Conservation (phyloP, 148 eudicot species). For the Rhododendron henanense region DNA sequence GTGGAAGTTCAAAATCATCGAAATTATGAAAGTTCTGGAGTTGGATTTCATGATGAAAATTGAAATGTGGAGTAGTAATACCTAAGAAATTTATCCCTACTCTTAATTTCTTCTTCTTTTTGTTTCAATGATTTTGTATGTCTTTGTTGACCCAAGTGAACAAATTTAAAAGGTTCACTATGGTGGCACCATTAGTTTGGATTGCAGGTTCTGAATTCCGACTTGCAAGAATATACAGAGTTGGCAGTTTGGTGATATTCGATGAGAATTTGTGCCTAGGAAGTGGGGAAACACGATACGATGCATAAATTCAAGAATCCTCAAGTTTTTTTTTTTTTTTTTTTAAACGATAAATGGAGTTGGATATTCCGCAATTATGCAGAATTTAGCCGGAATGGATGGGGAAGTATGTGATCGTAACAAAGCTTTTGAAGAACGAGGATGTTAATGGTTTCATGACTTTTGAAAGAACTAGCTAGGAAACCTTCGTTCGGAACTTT, state of each 20-base stretch:
- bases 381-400: neutral
- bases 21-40: neutral
- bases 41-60: neutral
- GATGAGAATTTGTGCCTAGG: neutral
- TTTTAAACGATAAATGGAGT: neutral
- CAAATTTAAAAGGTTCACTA: neutral
- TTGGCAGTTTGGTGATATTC: neutral
- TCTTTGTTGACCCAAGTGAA: neutral
- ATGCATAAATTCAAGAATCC: neutral
- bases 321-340: neutral
- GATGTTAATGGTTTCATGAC: neutral
- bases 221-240: neutral
- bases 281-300: neutral
- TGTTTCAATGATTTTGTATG: neutral
- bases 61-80: neutral
- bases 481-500: neutral
- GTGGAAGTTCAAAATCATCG: neutral
- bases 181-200: neutral
- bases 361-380: neutral
- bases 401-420: neutral
- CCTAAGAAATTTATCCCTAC: neutral
- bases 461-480: neutral
- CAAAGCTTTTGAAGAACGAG: neutral
- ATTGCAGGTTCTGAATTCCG: neutral
- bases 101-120: neutral